phyloP scores from a whole-genome alignment of 495 filamentous ascomycete species.

The Aspergillus haitiensis region DNA sequence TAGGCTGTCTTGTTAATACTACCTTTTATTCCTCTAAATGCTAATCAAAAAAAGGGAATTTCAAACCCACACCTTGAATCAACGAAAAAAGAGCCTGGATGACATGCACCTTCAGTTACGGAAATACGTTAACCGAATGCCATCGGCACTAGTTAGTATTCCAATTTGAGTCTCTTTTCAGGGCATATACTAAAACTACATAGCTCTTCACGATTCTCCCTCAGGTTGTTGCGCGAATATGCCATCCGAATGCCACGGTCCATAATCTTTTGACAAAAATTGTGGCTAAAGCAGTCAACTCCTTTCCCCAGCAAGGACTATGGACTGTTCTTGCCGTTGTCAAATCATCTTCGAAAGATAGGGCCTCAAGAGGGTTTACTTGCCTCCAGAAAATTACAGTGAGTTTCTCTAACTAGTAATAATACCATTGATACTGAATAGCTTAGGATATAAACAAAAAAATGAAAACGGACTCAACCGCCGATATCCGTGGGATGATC shows the following conservation, averaged over 20 bases:
- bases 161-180: neutral
- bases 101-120: constrained; percentile 68
- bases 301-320: constrained; percentile 85
- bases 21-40: constrained; percentile 5
- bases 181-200: constrained; percentile 23
- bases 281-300: constrained; percentile 75
- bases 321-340: constrained; percentile 89
- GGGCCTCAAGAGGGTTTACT: constrained; percentile 45
- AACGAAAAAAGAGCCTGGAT: constrained; percentile 66
- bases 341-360: constrained; percentile 54
- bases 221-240: constrained; percentile 89
- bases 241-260: constrained; percentile 75
- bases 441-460: constrained; percentile 47
- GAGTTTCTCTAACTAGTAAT: constrained; percentile 7
- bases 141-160: constrained; percentile 64
- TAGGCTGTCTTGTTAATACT: neutral
- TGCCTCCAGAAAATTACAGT: constrained; percentile 53
- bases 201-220: constrained; percentile 86
- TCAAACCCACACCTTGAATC: constrained; percentile 50
- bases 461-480: constrained; percentile 39
- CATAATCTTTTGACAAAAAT: constrained; percentile 72
- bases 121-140: constrained; percentile 72
- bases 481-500: constrained; percentile 69
- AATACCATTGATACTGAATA: constrained; percentile 19
- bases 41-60: constrained; percentile 49